phyloP scores from a whole-genome alignment of 306 rosid genomes.

The Chamaecrista fasciculata region DNA sequence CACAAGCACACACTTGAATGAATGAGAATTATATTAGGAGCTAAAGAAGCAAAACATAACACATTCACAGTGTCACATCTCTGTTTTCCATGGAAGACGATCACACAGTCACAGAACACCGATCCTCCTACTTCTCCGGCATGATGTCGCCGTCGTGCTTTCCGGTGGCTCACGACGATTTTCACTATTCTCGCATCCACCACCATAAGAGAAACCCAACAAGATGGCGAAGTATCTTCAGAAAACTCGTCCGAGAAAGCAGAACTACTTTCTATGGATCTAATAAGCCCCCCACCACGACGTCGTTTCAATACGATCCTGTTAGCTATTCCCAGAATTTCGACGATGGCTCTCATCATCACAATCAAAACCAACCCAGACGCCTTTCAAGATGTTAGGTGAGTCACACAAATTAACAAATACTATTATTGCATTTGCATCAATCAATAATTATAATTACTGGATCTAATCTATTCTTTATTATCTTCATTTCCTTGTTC shows the following conservation, averaged over 20 bases:
- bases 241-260: constrained; percentile 52
- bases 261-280: constrained; percentile 36
- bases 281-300: constrained; percentile 47
- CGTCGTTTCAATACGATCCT: constrained; percentile 73
- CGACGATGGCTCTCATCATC: constrained; percentile 61
- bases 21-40: too few relatives aligned
- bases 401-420: constrained; percentile 21
- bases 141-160: constrained; percentile 60
- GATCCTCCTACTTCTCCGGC: constrained; percentile 38
- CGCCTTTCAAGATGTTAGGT: constrained; percentile 45
- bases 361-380: constrained; percentile 43
- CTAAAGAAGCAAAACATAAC: constrained; percentile 12
- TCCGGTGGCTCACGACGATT: constrained; percentile 40
- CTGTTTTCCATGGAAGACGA: constrained; percentile 49
- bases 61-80: background rate
- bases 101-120: constrained; percentile 4
- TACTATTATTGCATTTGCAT: too few relatives aligned
- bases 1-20: background rate
- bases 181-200: constrained; percentile 49
- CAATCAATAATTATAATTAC: too few relatives aligned
- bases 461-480: constrained; percentile 1
- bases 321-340: constrained; percentile 81
- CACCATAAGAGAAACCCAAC: constrained; percentile 3
- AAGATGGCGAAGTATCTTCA: constrained; percentile 52
- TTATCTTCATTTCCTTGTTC: background rate